Base-by-base conservation (phyloP, 2,329 filamentous ascomycete genomes). In the Saccharata proteae region DNA sequence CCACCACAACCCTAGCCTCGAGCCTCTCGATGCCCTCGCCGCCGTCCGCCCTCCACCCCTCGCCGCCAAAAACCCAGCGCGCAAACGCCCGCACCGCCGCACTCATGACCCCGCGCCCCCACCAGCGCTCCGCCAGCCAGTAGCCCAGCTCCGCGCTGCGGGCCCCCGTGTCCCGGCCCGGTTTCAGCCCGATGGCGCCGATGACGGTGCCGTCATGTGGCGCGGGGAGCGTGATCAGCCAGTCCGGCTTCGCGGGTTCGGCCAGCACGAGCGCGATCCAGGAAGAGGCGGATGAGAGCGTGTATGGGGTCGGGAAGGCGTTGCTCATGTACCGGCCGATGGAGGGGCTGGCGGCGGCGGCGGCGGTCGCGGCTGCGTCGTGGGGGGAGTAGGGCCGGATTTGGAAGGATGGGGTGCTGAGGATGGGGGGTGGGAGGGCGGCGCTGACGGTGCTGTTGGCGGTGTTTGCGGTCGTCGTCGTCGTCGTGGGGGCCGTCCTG, bases 131-230 rank as follows among this genome's bases (percentile, higher is more conserved):
- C 11, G 47, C 51, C 8, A 62, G 34, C 60, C 59, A 64, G 41
- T 57, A 62, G 7, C 58, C 59, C 1, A 62, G 29, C 35, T 60
- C 55, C 1, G 51, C 59, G 1, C 43, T 46, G 33, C 57, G 55
- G 4, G 49, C 40, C 11, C 49, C 44, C 11, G 57, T 42, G 34
- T 59, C 57, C 18, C 23, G 9, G n/a, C 44, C 48, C 24, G 47
- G 48, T 33, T 46, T 54, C 6, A 62, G 33, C 3, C 58, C 58
- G 19, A 60, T 53, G 6, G 47, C 43, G 16, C 58, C 58, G 33
- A 59, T 52, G 2, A 48, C 26, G 8, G 36, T 36, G 2, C 31
- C 17, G 4, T 45, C 46, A 3, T 30, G n/a, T n/a, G n/a, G n/a
- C n/a, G n/a, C 23, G 13, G 16, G 14, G n/a, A 21, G n/a, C 16